Evolutionary conservation across 768 basidiomycete species (phyloP), one percentile per base, ranked within the genome.

Genomic region (Amanita subjunquillea): DNA sequence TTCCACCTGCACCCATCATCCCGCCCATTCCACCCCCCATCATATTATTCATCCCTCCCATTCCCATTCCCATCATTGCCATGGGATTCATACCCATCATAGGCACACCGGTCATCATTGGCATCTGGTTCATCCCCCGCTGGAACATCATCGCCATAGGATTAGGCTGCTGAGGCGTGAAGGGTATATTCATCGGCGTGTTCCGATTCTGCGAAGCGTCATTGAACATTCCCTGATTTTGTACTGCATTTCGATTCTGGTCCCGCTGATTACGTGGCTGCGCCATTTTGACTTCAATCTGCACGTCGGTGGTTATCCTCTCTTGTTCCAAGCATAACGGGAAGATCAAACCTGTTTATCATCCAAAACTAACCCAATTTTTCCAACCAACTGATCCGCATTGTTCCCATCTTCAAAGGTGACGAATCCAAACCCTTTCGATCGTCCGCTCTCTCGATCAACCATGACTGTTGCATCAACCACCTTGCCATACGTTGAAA

Each of bases 401-500:
- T 76, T 78, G 37, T 75, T 76, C 49, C 70, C 72, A 56, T 85
- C 81, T 56, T 82, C 79, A 62, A 88, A 91, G 0, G 88, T 91
- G 42, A 91, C 83, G 56, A 91, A 91, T 0, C 87, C 89, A 58
- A 91, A 91, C 1, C 89, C 89, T 65, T 91, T 88, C 30, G 82
- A 84, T 23, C 85, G 72, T 4, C 76, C 77, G 9, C 83, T 79
- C 51, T 89, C 85, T 48, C 84, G 75, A 63, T 91, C 89, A 54
- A 87, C 74, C 89, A 91, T 91, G 48, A 91, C 85, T 3, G 87
- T 90, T 2, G 87, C 79, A 60, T 91, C 89, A 47, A 88, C 79
- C 50, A 91, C 85, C 53, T 78, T 79, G n/a, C 89, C 89, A 59
- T 81, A 90, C 32, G 80, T 69, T 8, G 73, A 63, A 60, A 91